Evolutionary conservation across 352 stramenopile species (phyloP).

Genomic region (Phytophthora cryptogea): DNA sequence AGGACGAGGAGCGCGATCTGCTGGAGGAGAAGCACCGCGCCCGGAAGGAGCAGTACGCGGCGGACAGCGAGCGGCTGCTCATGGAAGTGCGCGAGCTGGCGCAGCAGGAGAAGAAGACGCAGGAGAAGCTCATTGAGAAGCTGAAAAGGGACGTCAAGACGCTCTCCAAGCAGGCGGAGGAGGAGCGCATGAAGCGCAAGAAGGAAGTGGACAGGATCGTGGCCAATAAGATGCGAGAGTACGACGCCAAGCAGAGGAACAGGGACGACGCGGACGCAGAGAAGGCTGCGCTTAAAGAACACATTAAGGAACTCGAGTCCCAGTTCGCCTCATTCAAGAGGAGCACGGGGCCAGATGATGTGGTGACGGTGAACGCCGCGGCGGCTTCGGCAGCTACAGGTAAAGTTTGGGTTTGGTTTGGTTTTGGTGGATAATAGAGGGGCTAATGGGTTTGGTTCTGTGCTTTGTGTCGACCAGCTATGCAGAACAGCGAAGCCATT

Average conservation of each 20-base stretch:
- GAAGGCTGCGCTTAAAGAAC: slow-evolving; percentile 42
- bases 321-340: slow-evolving; percentile 58
- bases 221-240: slow-evolving; percentile 45
- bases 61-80: slow-evolving; percentile 66
- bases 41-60: slow-evolving; percentile 64
- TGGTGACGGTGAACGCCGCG: slow-evolving; percentile 40
- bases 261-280: slow-evolving; percentile 37
- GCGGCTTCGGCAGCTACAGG: slow-evolving; percentile 32
- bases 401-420: slow-evolving; percentile 5
- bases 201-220: slow-evolving; percentile 56
- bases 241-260: slow-evolving; percentile 40
- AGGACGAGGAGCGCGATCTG: slow-evolving; percentile 6
- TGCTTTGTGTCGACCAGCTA: slow-evolving; percentile 16
- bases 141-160: slow-evolving; percentile 67
- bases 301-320: slow-evolving; percentile 58
- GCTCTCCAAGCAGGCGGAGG: slow-evolving; percentile 59
- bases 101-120: slow-evolving; percentile 69
- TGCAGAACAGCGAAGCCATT: slow-evolving; percentile 47
- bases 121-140: slow-evolving; percentile 73
- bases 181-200: slow-evolving; percentile 47
- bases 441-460: not conserved
- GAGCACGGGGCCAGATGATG: slow-evolving; percentile 42
- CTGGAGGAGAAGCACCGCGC: slow-evolving; percentile 53
- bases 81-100: slow-evolving; percentile 61
- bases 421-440: not conserved